Conservation (phyloP, 2,329 filamentous ascomycete genomes). For the Ophiostoma fasciatum region DNA sequence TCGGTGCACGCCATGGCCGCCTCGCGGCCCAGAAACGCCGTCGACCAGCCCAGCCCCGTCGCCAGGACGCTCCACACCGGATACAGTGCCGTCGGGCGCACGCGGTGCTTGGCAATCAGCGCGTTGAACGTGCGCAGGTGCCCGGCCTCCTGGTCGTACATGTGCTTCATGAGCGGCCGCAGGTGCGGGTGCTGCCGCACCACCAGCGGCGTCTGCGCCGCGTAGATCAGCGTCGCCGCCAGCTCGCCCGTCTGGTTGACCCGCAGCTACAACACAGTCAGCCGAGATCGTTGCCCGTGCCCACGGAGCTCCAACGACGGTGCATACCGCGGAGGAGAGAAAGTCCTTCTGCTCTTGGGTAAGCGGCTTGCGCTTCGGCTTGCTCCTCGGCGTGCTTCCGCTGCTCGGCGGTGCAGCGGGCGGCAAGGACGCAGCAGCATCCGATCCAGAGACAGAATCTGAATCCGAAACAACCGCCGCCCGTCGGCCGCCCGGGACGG, state of each 20-base stretch:
- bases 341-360: conserved; percentile 58
- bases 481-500: conserved; percentile 5
- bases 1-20: conserved; percentile 98
- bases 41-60: conserved; percentile 73
- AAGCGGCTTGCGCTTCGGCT: too few relatives aligned
- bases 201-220: conserved; percentile 71
- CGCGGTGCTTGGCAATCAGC: conserved; percentile 69
- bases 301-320: too few relatives aligned
- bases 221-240: conserved; percentile 91
- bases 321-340: conserved; percentile 57
- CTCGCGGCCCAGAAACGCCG: conserved; percentile 76
- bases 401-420: background rate
- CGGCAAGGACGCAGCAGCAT: background rate
- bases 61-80: conserved; percentile 77
- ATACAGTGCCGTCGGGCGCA: conserved; percentile 85
- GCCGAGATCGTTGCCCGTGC: too few relatives aligned
- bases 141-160: conserved; percentile 90
- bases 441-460: background rate
- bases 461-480: conserved; percentile 4
- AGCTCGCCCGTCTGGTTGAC: conserved; percentile 97
- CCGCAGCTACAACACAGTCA: conserved; percentile 61
- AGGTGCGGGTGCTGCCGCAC: conserved; percentile 72
- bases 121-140: conserved; percentile 78
- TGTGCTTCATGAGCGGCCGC: conserved; percentile 83
- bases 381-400: conserved; percentile 20